Evolutionary conservation across 768 basidiomycete genomes (phyloP), one percentile per base, ranked within the genome.

Genomic region (Panus rudis): DNA sequence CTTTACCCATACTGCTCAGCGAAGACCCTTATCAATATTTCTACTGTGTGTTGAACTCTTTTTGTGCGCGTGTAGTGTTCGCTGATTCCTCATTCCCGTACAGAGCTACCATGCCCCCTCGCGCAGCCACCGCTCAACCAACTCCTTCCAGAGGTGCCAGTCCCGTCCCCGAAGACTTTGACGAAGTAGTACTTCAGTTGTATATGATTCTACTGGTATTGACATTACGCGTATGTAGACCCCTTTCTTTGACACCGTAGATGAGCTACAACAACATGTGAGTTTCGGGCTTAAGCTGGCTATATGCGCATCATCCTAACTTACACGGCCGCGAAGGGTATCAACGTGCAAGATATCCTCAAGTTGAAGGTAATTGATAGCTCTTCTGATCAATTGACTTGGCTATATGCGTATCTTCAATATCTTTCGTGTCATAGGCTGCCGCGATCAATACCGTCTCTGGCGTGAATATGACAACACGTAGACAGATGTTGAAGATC

Each of bases 261-360:
- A 90, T 52, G 87, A 89, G 50, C 79, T 90, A 12, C 87, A 90
- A 55, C 81, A 85, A 51, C 83, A 90, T 58, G 87, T 83, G 53
- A 23, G 73, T 41, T 37, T 17, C 13, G 4, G 25, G 38, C 30
- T 20, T 26, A 17, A 24, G 41, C 39, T 24, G 34, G 23, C 11
- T 46, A 21, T 42, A 31, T 33, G 45, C 16, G 31, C 33, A 20
- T 1, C 4, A 34, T 34, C 25, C 42, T 21, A 30, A 6, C 52
- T n/a, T n/a, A n/a, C n/a, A n/a, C n/a, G n/a, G n/a, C n/a, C n/a
- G n/a, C n/a, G n/a, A n/a, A 94, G 92, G 92, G 92, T 12, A 93
- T 94, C 62, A 94, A 92, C 51, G 81, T 92, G 21, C 91, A 94
- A 69, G 93, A 97, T 59, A 96, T 97, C 44, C 61, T 84, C 39